Evolutionary conservation across 805 yeast genomes (phyloP), one percentile per base, ranked within the genome.

Genomic region (Nakazawaea populi): DNA sequence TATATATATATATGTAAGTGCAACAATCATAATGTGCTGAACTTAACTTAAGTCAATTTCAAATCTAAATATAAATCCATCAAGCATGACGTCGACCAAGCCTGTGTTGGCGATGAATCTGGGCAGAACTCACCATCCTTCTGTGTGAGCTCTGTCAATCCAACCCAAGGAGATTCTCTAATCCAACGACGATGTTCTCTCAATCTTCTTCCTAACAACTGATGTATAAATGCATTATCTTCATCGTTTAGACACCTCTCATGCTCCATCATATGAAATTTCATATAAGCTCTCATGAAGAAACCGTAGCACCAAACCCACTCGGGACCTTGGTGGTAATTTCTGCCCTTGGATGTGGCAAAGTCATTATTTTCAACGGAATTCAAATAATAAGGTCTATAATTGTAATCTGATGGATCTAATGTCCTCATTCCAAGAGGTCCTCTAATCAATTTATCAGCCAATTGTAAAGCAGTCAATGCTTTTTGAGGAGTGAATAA

Each of bases 311-410:
- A 79, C 97, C 97, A 92, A 35, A 88, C 87, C 99, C 99, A 92
- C 64, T 94, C 99, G 2, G 99, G 99, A 1, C 99, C 99, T 69
- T 92, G 98, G 67, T 92, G 99, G 65, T 92, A 92, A 69, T 94
- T 94, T 60, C 98, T 79, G 32, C 99, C 99, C 68, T 90, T 89
- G 2, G 97, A 76, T 0, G 97, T 90, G 0, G 95, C 89, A 75
- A 90, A 94, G 66, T 92, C 96, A 4, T 76, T 80, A 48, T 79
- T 80, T 60, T 92, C 98, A 40, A 79, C 85, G 45, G 89, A 71
- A 64, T 92, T 94, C 61, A 73, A 73, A 67, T 92, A 92, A 69
- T 88, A 80, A 1, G 99, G 99, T 55, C 96, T 77, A 66, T 94
- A 92, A 67, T 92, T 91, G 71, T 82, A 78, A 69, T 92, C 99